Conservation (phyloP, 495 filamentous ascomycete genomes). For the Daldinia childiae region DNA sequence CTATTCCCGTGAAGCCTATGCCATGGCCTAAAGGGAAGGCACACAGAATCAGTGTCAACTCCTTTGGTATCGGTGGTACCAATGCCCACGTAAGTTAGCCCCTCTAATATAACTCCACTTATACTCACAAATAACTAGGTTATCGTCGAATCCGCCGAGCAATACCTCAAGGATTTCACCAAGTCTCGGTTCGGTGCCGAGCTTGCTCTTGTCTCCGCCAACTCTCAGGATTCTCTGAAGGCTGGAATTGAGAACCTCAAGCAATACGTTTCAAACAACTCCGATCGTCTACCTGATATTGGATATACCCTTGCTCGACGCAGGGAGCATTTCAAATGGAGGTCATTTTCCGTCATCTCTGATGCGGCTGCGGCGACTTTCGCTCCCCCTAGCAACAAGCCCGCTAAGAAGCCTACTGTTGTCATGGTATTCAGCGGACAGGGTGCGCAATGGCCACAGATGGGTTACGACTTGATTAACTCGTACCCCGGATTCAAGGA, state of each 20-base stretch:
- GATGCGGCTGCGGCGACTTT: not conserved
- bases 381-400: not conserved
- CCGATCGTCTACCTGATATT: not conserved
- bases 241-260: not conserved
- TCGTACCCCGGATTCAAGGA: not conserved
- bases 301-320: not conserved
- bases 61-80: conserved; percentile 48
- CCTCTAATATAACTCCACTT: not conserved
- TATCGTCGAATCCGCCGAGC: conserved; percentile 4
- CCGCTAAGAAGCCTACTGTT: not conserved
- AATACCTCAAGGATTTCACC: conserved; percentile 1
- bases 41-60: conserved; percentile 41
- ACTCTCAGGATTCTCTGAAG: conserved; percentile 5
- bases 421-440: conserved; percentile 26
- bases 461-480: conserved; percentile 9
- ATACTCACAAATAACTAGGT: not conserved
- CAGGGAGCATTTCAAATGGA: not conserved
- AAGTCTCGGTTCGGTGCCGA: not conserved
- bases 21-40: conserved; percentile 30
- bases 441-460: conserved; percentile 21
- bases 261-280: not conserved
- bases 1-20: conserved; percentile 11
- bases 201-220: not conserved
- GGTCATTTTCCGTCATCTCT: not conserved
- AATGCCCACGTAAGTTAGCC: conserved; percentile 40